Evolutionary conservation across 2,329 filamentous ascomycete species (phyloP), one percentile per base, ranked within the genome.

Genomic region (Geoglossum cookeanum): DNA sequence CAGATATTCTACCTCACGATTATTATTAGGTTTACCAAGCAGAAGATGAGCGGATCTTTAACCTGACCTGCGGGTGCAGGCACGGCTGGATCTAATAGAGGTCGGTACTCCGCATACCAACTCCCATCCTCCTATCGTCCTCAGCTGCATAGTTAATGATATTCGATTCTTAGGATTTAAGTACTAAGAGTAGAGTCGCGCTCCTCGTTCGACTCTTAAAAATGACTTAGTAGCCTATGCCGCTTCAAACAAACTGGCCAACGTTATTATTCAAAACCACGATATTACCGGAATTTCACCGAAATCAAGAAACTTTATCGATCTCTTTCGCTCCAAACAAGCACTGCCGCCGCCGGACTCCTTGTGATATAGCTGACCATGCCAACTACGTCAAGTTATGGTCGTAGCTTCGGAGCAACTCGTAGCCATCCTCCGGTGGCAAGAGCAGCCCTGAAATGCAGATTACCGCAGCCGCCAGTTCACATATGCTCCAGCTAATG

Each of bases 361-460:
- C n/a, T 45, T 22, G 22, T 9, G n/a, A 45, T 9, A 45, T 45
- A 45, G 3, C 3, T 45, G 9, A 4, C n/a, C 15, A 22, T 32
- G 15, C n/a, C 48, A 15, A 3, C 27, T 15, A 51, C 15, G 48
- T 51, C 9, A 51, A 32, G 6, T 22, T 32, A 51, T 51, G 48
- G 7, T 32, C 35, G 32, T 57, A 32, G 17, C 65, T 67, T 66
- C 74, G 80, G 66, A 82, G 87, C 60, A 87, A 78, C 67, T 94
- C 87, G 71, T 95, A 96, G 58, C 87, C 90, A 64, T 85, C 87
- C 67, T 96, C 90, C 0, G 81, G 78, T 0, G 87, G 84, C 48
- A 95, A 73, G 27, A 85, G 69, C 59, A 81, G 79, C 4, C 83
- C 84, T 1, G 86, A 85, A 9, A 80, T 70, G 0, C 78, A 73